Base-by-base conservation (phyloP, 2,329 filamentous ascomycete species). In the Cercospora sp. region DNA sequence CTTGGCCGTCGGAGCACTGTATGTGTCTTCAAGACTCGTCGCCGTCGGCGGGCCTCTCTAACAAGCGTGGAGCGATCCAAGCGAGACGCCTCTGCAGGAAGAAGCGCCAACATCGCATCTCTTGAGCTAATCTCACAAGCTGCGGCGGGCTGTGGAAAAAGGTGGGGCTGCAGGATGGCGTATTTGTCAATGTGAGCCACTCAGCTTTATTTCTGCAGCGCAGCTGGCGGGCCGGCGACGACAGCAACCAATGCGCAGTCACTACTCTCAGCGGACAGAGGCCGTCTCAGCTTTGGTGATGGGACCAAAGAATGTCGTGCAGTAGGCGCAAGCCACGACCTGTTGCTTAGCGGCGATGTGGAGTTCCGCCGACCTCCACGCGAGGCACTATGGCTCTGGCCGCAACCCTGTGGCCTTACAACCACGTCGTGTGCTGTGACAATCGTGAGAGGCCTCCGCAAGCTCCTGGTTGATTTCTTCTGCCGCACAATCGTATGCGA, bases 171-270 rank as follows among this genome's bases (percentile, higher is more conserved):
- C 62, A 64, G 31, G 48, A 58, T 64, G 62, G 51, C 62, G 51
- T 57, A 67, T 67, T 67, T 64, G 65, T 67, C 65, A 67, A 36
- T 60, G 31, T 20, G 33, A 59, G 36, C 60, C 61, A 64, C 55
- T 64, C 31, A 60, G 26, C 45, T 31, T 2, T 39, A 16, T 26
- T 39, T n/a, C 36, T 60, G 39, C 60, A 39, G 33, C 23, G 20
- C 28, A 13, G 48, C 33, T 16, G 39, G 39, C 42, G 23, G 45
- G 42, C 55, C 53, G 55, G 42, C 26, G 61, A 64, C 28, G 28
- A 20, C 42, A 39, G 42, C 26, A 28, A 23, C 48, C 53, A 57
- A 53, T 58, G 48, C 20, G 33, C 60, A 33, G 3, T 33, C 48
- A 18, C 36, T 39, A 36, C 31, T 64, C 18, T 53, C 23, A 23